Evolutionary conservation across 2,329 filamentous ascomycete species (phyloP).

Genomic region (Fusarium sp.): DNA sequence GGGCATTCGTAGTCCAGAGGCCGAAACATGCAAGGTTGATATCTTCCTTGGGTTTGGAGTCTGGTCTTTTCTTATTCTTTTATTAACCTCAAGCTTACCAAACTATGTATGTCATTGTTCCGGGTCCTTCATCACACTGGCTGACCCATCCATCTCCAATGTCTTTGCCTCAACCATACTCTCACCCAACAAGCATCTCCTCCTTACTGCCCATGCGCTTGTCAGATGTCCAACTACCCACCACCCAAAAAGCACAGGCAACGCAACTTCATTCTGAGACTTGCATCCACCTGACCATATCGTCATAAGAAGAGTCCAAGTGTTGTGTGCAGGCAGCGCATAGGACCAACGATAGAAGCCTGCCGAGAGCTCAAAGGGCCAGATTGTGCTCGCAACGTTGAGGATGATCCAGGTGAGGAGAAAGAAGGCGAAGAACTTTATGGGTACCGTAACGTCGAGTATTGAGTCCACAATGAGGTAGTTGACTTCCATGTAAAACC

Average conservation of each 20-base stretch:
- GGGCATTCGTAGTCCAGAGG: background rate
- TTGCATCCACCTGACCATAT: background rate
- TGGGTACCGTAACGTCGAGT: background rate
- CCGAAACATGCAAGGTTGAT: no score
- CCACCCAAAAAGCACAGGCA: background rate
- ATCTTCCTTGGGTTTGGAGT: no score
- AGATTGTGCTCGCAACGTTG: constrained; percentile 11
- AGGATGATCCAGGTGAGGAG: constrained; percentile 19
- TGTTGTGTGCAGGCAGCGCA: background rate
- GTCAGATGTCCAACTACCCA: background rate
- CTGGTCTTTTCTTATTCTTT: background rate
- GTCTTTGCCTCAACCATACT: background rate
- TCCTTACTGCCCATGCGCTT: background rate
- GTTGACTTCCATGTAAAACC: background rate
- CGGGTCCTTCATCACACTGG: background rate
- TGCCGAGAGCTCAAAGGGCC: constrained; percentile 10
- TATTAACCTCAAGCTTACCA: background rate
- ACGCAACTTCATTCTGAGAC: background rate
- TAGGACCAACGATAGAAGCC: constrained; percentile 1
- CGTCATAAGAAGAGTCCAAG: background rate
- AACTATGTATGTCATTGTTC: background rate
- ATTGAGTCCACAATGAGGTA: background rate
- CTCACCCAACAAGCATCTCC: background rate
- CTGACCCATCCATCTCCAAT: background rate
- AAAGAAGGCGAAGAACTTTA: constrained; percentile 12